phyloP scores from a whole-genome alignment of 2,329 filamentous ascomycete species.

The Fusarium brevicatenulatum region DNA sequence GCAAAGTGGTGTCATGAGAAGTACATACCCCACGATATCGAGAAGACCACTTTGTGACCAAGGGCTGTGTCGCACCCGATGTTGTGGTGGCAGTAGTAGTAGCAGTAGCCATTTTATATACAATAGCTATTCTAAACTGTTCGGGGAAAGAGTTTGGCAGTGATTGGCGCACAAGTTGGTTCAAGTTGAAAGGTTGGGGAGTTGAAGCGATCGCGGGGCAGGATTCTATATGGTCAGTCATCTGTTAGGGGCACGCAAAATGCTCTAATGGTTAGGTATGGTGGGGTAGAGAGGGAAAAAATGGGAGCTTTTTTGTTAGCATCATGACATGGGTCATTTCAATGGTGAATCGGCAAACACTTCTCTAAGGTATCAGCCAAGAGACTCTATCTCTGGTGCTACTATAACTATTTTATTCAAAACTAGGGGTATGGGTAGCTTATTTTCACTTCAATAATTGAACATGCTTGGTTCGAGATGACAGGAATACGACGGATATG shows the following conservation, averaged over 20 bases:
- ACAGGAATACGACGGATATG: too few species aligned
- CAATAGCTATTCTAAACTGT: background rate
- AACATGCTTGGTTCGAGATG: background rate
- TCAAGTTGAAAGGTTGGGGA: conserved; percentile 6
- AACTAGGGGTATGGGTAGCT: background rate
- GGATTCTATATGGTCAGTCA: background rate
- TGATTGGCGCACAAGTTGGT: background rate
- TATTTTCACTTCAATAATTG: background rate
- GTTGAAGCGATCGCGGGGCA: conserved; percentile 36
- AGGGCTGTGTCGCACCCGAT: conserved; percentile 49
- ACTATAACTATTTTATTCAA: background rate
- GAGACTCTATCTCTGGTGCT: too few species aligned
- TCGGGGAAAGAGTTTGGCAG: background rate
- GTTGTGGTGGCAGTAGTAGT: conserved; percentile 34
- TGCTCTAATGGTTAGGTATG: background rate
- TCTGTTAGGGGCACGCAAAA: conserved; percentile 20
- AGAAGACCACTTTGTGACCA: conserved; percentile 67
- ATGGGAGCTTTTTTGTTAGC: conserved; percentile 12
- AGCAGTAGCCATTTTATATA: conserved; percentile 36
- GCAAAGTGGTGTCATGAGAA: conserved; percentile 20
- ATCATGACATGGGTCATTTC: conserved; percentile 18
- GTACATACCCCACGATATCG: conserved; percentile 69
- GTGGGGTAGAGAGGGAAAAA: conserved; percentile 18
- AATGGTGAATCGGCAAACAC: background rate
- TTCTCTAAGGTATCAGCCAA: background rate